Evolutionary conservation across 2,329 filamentous ascomycete species (phyloP).

Genomic region (Beauveria rudraprayagi): DNA sequence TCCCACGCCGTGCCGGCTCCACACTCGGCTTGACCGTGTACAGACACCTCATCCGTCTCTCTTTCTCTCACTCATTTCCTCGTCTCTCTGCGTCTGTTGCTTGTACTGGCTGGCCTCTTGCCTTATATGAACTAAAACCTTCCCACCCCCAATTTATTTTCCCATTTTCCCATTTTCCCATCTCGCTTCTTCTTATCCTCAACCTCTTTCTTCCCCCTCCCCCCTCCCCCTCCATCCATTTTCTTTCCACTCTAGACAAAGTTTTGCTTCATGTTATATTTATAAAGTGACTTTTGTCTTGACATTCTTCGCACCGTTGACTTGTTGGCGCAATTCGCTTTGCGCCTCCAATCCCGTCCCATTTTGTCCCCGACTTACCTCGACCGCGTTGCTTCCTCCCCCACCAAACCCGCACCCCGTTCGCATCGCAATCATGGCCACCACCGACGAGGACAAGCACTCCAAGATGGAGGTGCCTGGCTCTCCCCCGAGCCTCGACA

Average conservation of each 20-base stretch:
- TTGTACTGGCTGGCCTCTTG: neutral
- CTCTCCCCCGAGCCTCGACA: slow-evolving; percentile 19
- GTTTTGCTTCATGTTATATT: neutral
- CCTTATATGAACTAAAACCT: slow-evolving; percentile 3
- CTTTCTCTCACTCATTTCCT: neutral
- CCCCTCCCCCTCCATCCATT: neutral
- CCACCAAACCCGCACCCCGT: neutral
- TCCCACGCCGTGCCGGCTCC: slow-evolving; percentile 4
- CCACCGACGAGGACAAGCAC: slow-evolving; percentile 12
- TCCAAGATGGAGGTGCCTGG: slow-evolving; percentile 19
- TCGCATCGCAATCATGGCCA: slow-evolving; percentile 6
- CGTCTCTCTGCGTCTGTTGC: neutral
- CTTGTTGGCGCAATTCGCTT: slow-evolving; percentile 3
- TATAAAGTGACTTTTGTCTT: neutral
- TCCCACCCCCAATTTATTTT: neutral
- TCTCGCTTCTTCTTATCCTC: neutral
- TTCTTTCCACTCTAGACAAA: neutral
- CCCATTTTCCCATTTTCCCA: neutral
- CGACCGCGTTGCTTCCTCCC: neutral
- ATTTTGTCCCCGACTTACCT: neutral
- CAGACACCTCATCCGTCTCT: neutral
- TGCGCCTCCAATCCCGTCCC: neutral
- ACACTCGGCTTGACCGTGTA: slow-evolving; percentile 8
- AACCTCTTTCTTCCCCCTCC: neutral
- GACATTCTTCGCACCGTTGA: neutral